Base-by-base conservation (phyloP, 208 protist genomes). In the Acanthamoeba rhysodes region DNA sequence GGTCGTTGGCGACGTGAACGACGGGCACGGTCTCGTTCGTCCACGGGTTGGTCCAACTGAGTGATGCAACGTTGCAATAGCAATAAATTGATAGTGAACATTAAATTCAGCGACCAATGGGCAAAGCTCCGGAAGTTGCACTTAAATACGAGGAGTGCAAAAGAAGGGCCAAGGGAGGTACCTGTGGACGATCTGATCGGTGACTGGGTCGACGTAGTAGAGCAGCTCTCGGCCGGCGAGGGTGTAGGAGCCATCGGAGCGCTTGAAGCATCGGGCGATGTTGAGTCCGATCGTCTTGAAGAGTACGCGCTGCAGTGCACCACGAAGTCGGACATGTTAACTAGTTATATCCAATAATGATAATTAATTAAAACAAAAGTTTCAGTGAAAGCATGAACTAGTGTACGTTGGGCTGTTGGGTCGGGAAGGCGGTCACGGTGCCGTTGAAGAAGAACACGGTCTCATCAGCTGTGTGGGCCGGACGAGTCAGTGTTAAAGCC, bases 281-380 rank as follows among this genome's bases (percentile, higher is more conserved):
- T 68, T 68, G 62, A 68, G 62, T 68, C 62, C 62, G 62, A 68
- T 68, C 62, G 62, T 68, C 62, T 68, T 68, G 62, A 68, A 68
- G 62, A 68, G 62, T 29, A 68, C 62, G 62, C 6, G 14, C 62
- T 68, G 62, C 2, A 68, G 62, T 68, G n/a, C n/a, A n/a, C n/a
- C n/a, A n/a, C n/a, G n/a, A n/a, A n/a, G n/a, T n/a, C n/a, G n/a
- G n/a, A n/a, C n/a, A n/a, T n/a, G n/a, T n/a, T n/a, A n/a, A n/a
- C n/a, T n/a, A n/a, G n/a, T n/a, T n/a, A n/a, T n/a, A n/a, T n/a
- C n/a, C n/a, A n/a, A n/a, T n/a, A n/a, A n/a, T n/a, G n/a, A n/a
- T n/a, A n/a, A n/a, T n/a, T n/a, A n/a, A n/a, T n/a, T n/a, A n/a
- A n/a, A n/a, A n/a, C n/a, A n/a, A n/a, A n/a, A n/a, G n/a, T n/a